Evolutionary conservation across 257 asterid species (phyloP), one percentile per base, ranked within the genome.

Genomic region (Penstemon eatonii): DNA sequence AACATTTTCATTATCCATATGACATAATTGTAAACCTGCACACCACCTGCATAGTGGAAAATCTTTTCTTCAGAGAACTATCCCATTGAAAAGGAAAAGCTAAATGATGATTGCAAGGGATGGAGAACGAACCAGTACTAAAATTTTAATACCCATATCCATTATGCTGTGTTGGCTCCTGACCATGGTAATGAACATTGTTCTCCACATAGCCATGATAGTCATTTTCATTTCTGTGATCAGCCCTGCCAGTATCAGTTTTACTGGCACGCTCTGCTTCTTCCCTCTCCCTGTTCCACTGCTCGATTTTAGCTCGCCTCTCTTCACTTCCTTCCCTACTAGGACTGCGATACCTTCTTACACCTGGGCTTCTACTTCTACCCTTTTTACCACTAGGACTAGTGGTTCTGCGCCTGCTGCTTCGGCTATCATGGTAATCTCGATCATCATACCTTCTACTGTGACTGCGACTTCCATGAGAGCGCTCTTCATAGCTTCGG

Each of bases 31-130:
- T 71, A 86, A 86, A 84, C 96, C 93, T 87, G 96, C 93, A 83
- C 84, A 87, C 91, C 91, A 74, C 96, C 98, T 89, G 98, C 96
- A 92, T 92, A 87, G 90, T 83, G 95, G 95, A 89, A 92, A 92
- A 84, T 19, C 25, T 25, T 15, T 51, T 33, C 49, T 8, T 18
- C 54, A 4, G 6, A 46, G 7, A 6, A 0, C 9, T 15, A 15
- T 19, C 60, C 3, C 60, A 33, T 9, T 19, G 7, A 19, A 25
- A 8, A 18, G 33, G 38, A 56, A 13, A 56, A 18, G 9, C 13
- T 8, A 38, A 73, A 38, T 33, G 45, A 56, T 5, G 36, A 33
- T 4, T 12, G 63, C 39, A 52, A 54, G 72, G 57, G 57, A 75
- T 51, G 44, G 68, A 76, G 82, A 73, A 87, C 96, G 75, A 87